phyloP scores from a whole-genome alignment of 108 stramenopile genomes.

The Fragilariopsis cylindrus region DNA sequence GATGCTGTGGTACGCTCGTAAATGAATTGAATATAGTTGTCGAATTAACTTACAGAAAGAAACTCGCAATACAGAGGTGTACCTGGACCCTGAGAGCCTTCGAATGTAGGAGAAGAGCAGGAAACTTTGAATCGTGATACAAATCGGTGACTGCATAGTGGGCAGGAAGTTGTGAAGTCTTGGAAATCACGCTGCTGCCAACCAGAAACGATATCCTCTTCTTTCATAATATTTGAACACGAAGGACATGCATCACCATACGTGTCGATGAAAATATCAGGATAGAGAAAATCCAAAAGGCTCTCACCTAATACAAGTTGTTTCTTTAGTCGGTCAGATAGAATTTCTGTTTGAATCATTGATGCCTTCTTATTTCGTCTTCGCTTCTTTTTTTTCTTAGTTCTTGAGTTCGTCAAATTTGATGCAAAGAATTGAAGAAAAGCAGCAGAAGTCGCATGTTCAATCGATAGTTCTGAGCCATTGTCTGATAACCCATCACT shows the following conservation, averaged over 20 bases:
- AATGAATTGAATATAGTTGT: too few species aligned
- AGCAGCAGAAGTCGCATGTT: not conserved
- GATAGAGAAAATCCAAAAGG: slow-evolving; percentile 78
- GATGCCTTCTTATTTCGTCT: slow-evolving; percentile 20
- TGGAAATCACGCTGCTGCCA: slow-evolving; percentile 70
- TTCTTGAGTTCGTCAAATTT: not conserved
- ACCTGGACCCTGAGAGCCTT: slow-evolving; percentile 74
- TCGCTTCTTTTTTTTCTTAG: slow-evolving; percentile 26
- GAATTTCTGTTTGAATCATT: not conserved
- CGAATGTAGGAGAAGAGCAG: slow-evolving; percentile 56
- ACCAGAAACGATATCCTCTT: slow-evolving; percentile 63
- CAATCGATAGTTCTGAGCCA: slow-evolving; percentile 25
- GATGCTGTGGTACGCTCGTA: too few species aligned
- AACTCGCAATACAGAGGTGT: slow-evolving; percentile 85
- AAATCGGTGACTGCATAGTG: slow-evolving; percentile 74
- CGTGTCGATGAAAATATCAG: slow-evolving; percentile 70
- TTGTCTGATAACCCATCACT: slow-evolving; percentile 30
- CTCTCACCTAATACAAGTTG: slow-evolving; percentile 75
- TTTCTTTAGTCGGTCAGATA: slow-evolving; percentile 47
- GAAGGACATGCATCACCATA: slow-evolving; percentile 72
- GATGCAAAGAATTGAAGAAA: slow-evolving; percentile 33
- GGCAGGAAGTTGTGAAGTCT: slow-evolving; percentile 73
- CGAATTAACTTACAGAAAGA: slow-evolving; percentile 37
- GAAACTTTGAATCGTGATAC: slow-evolving; percentile 79
- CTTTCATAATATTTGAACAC: slow-evolving; percentile 61